Conservation (phyloP, 2,329 filamentous ascomycete species). For the Ophiostoma angusticollis region DNA sequence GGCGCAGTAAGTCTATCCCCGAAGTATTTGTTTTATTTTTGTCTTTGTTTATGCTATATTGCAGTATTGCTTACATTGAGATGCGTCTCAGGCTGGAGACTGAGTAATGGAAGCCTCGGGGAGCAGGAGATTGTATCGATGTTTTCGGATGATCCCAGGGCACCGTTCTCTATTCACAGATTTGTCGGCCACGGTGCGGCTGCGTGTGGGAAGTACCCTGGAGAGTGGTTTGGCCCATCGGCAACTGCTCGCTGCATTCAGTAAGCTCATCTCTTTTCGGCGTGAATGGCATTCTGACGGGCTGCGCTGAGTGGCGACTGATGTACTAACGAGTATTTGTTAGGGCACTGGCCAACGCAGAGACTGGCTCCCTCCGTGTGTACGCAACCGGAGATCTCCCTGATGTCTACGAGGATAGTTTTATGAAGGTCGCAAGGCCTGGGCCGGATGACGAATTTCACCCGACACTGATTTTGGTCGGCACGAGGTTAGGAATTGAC, state of each 20-base stretch:
- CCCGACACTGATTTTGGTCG: slow-evolving; percentile 79
- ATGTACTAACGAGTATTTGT: neutral
- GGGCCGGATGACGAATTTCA: slow-evolving; percentile 52
- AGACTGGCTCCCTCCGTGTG: slow-evolving; percentile 56
- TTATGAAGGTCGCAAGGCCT: slow-evolving; percentile 63
- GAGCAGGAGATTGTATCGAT: slow-evolving; percentile 63
- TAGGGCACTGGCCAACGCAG: slow-evolving; percentile 61
- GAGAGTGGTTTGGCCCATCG: slow-evolving; percentile 98
- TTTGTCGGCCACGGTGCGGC: slow-evolving; percentile 82
- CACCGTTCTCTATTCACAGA: slow-evolving; percentile 87
- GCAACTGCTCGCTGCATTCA: slow-evolving; percentile 89
- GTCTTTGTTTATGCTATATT: neutral
- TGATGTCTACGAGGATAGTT: slow-evolving; percentile 84
- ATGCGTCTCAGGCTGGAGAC: slow-evolving; percentile 66
- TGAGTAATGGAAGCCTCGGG: slow-evolving; percentile 40
- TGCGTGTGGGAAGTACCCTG: slow-evolving; percentile 85
- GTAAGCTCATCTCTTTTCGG: too few species aligned
- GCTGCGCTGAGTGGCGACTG: neutral
- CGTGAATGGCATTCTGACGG: too few species aligned
- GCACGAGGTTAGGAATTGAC: slow-evolving; percentile 82
- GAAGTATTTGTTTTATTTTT: neutral
- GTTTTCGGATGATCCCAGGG: slow-evolving; percentile 76
- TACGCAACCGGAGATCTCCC: slow-evolving; percentile 84
- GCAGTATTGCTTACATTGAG: too few species aligned
- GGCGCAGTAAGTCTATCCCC: slow-evolving; percentile 50